Evolutionary conservation across 192 early-diverging fungal genomes (phyloP), one percentile per base, ranked within the genome.

Genomic region (Ambispora gerdemannii): DNA sequence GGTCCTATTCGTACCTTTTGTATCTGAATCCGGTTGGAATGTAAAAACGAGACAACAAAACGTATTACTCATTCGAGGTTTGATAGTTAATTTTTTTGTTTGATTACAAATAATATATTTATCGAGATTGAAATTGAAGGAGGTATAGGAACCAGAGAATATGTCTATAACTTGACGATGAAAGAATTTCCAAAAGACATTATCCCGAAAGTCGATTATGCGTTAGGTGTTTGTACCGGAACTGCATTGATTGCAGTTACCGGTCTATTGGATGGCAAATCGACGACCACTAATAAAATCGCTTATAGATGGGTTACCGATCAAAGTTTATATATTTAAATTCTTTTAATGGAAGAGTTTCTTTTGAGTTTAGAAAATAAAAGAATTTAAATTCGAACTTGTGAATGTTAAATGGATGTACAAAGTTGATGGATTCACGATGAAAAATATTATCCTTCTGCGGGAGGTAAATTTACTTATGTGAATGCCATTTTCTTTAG

Each of bases 391-490:
- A 32, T 35, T 2, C 17, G 11, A 34, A 2, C 3, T 22, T 27
- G 4, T 20, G 10, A 78, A 81, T 24, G 79, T 84, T 10, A 66
- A 73, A n/a, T 85, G 82, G 82, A 55, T 84, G 25, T 77, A 75
- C 22, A 76, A 71, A 7, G 84, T 82, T 75, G 84, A 31, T 86
- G 76, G 78, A 81, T 86, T 3, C 65, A 76, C 22, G 84, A 86
- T 73, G 81, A 76, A 24, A 83, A 82, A 19, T 76, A 38, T 43
- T 76, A 74, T 15, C 70, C 78, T 13, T 78, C 79, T 1, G 76
- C 75, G 17, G 81, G 81, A 25, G 77, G 60, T 63, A 32, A 2
- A 8, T 4, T 34, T n/a, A 3, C 3, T 22, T 62, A 7, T 34
- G 27, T 17, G 3, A 62, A 3, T 62, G 0, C 2, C 36, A 24